A percentile compares a stretch with the other conserved stretches of the same genome.
Conservation (phyloP, 2,329 filamentous ascomycete genomes). For the Endothia cerciana region DNA sequence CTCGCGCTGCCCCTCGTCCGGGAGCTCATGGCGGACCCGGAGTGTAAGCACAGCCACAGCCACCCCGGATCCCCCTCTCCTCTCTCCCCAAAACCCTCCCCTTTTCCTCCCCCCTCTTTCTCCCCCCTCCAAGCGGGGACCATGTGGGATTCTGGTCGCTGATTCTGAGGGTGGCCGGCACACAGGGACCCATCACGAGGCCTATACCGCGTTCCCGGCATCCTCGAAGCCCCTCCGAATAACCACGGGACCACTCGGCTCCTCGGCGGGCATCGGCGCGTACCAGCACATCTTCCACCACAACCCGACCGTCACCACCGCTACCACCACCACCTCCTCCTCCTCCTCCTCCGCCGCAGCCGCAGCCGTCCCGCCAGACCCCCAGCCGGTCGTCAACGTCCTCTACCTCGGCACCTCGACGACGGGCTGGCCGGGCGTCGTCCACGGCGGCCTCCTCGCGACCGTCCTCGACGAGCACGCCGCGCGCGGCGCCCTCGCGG, state of each 20-base stretch:
- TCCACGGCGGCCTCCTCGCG: constrained; percentile 72
- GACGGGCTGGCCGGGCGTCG: constrained; percentile 71
- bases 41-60: constrained; percentile 27
- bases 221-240: constrained; percentile 36
- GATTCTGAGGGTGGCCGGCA: background rate
- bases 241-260: constrained; percentile 47
- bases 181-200: constrained; percentile 26
- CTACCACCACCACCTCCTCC: constrained; percentile 57
- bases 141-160: background rate
- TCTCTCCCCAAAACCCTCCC: background rate
- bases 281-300: constrained; percentile 70
- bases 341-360: constrained; percentile 57
- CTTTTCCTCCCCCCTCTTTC: background rate
- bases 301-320: constrained; percentile 54
- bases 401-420: constrained; percentile 69
- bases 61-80: background rate
- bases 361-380: background rate
- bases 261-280: constrained; percentile 46
- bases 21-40: constrained; percentile 48
- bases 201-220: constrained; percentile 5
- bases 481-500: constrained; percentile 61
- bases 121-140: constrained; percentile 17
- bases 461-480: constrained; percentile 72
- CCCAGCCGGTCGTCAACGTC: constrained; percentile 43
- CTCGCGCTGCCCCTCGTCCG: constrained; percentile 52